phyloP scores from a whole-genome alignment of 768 basidiomycete genomes.

The Hemileccinum impolitum region DNA sequence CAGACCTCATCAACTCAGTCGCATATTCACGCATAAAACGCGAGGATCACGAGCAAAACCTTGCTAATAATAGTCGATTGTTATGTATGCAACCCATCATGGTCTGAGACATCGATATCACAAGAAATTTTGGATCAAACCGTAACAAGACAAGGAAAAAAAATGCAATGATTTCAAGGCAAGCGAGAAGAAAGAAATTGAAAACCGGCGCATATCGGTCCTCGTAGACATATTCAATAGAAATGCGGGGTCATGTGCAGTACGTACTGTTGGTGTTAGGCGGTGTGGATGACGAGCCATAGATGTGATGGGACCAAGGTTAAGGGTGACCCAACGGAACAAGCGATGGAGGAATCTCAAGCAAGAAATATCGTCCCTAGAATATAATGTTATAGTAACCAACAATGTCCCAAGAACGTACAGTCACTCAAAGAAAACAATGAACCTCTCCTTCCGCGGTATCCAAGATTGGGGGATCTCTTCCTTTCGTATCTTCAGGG shows the following conservation, averaged over 20 bases:
- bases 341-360: conserved; percentile 14
- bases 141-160: not conserved
- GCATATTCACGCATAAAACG: conserved; percentile 17
- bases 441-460: conserved; percentile 10
- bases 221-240: conserved; percentile 22
- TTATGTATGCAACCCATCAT: conserved; percentile 8
- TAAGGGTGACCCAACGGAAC: conserved; percentile 15
- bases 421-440: conserved; percentile 18
- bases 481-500: conserved; percentile 6
- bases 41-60: conserved; percentile 15
- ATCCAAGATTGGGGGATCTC: conserved; percentile 17
- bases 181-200: not conserved
- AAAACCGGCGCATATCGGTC: not conserved
- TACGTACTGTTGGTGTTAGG: conserved; percentile 29
- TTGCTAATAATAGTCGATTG: conserved; percentile 23
- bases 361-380: conserved; percentile 32
- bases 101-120: conserved; percentile 8
- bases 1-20: not conserved
- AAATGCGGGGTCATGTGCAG: conserved; percentile 29
- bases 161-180: conserved; percentile 2
- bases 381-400: conserved; percentile 34
- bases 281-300: conserved; percentile 21
- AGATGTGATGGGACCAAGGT: conserved; percentile 23
- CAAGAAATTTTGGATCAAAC: conserved; percentile 7
- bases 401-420: conserved; percentile 37